Evolutionary conservation across 345 rosid genomes (phyloP).

Genomic region (Firmiana major): DNA sequence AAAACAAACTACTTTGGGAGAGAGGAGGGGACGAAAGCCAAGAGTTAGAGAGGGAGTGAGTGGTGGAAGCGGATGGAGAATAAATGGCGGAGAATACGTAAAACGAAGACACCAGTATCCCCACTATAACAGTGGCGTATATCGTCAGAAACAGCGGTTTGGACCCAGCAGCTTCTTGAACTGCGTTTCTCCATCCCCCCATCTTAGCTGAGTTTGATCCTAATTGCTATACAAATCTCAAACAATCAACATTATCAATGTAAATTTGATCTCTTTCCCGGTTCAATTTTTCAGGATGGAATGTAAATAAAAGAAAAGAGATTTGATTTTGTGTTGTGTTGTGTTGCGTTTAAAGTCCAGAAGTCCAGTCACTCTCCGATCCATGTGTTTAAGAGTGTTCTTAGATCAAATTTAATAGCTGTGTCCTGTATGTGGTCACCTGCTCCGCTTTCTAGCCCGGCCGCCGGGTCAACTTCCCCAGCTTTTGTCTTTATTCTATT

Average conservation of each 20-base stretch:
- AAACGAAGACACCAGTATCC: constrained; percentile 68
- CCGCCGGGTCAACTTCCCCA: no score
- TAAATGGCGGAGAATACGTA: constrained; percentile 86
- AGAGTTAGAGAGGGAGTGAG: constrained; percentile 34
- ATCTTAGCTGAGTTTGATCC: constrained; percentile 15
- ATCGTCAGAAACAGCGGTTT: constrained; percentile 81
- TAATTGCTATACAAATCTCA: background rate
- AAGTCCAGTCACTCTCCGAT: no score
- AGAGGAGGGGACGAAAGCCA: constrained; percentile 63
- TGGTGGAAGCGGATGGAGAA: constrained; percentile 41
- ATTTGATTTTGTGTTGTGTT: background rate
- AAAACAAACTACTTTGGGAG: no score
- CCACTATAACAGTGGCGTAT: constrained; percentile 74
- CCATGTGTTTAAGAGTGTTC: background rate
- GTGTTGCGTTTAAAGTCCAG: background rate
- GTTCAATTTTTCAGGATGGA: background rate
- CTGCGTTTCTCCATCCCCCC: constrained; percentile 66
- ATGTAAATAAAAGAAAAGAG: background rate
- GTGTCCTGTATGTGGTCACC: no score
- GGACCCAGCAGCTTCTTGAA: constrained; percentile 59
- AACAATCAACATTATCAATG: background rate
- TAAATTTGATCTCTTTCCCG: background rate
- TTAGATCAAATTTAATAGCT: background rate
- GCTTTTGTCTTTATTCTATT: no score
- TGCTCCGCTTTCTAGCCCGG: no score